Conservation (phyloP, 495 filamentous ascomycete species). For the Arthonia radiata region DNA sequence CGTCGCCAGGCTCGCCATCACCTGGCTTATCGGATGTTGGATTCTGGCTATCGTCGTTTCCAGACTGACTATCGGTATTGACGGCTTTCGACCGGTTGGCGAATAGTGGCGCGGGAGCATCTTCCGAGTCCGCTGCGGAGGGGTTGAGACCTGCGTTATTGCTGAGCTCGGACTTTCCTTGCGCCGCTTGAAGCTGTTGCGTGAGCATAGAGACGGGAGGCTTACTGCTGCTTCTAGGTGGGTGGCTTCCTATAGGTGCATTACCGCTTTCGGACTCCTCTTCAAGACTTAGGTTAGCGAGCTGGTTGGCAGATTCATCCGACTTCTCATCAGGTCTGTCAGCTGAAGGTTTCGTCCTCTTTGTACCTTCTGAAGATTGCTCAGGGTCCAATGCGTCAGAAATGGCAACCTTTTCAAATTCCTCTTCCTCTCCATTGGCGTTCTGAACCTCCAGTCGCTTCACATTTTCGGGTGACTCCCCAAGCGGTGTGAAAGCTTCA, state of each 20-base stretch:
- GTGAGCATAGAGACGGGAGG: neutral
- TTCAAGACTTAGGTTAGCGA: too few species aligned
- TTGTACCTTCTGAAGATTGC: too few species aligned
- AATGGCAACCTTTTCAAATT: slow-evolving; percentile 74
- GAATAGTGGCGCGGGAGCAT: slow-evolving; percentile 46
- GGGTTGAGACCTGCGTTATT: slow-evolving; percentile 5
- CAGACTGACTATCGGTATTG: too few species aligned
- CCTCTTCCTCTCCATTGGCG: slow-evolving; percentile 68
- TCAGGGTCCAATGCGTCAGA: slow-evolving; percentile 29
- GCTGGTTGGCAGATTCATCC: too few species aligned
- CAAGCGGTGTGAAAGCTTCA: slow-evolving; percentile 4
- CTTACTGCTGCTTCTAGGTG: too few species aligned
- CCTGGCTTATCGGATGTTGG: slow-evolving; percentile 23
- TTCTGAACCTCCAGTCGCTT: slow-evolving; percentile 42
- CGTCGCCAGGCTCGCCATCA: slow-evolving; percentile 35
- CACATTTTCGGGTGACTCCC: slow-evolving; percentile 20
- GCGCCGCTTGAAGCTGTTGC: neutral
- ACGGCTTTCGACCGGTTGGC: slow-evolving; percentile 8
- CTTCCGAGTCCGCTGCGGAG: slow-evolving; percentile 32
- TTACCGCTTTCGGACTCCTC: too few species aligned
- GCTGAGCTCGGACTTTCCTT: slow-evolving; percentile 6
- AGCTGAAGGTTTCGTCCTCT: too few species aligned
- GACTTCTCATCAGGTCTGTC: too few species aligned
- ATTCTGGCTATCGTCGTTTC: slow-evolving; percentile 4
- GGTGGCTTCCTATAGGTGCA: too few species aligned